These are phyloP conservation scores for Ceratocystis cubensis DNA, from an alignment of 2,329 filamentous ascomycete genomes.

Conservation along the genomic window DNA sequence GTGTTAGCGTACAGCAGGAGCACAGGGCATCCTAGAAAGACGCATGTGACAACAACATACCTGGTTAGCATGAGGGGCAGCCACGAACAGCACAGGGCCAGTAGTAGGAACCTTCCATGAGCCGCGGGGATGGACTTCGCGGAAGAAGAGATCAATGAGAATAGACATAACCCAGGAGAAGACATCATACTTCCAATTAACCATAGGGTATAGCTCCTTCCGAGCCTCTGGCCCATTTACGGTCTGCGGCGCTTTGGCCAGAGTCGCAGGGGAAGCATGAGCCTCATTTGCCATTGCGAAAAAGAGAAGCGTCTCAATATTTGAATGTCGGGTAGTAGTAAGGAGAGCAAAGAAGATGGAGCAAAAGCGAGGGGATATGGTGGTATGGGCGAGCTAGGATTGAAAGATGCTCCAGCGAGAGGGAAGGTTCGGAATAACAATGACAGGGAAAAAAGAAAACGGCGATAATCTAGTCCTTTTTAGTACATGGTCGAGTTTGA, in stretches of 20 bases:
- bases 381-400: neutral
- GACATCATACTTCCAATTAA: slow-evolving; percentile 62
- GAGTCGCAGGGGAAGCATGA: neutral
- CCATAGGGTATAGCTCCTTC: slow-evolving; percentile 56
- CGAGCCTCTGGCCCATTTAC: slow-evolving; percentile 4
- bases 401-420: neutral
- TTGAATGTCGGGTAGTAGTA: too few relatives aligned
- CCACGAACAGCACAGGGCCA: slow-evolving; percentile 88
- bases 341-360: too few relatives aligned
- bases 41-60: slow-evolving; percentile 34
- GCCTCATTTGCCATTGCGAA: neutral
- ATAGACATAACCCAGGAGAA: slow-evolving; percentile 69
- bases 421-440: neutral
- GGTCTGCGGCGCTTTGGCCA: neutral
- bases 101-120: slow-evolving; percentile 87
- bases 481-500: neutral
- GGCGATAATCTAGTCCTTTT: neutral
- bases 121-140: slow-evolving; percentile 87
- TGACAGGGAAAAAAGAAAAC: neutral
- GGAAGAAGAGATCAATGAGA: slow-evolving; percentile 91
- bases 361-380: neutral
- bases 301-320: too few relatives aligned
- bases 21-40: slow-evolving; percentile 6
- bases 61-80: slow-evolving; percentile 93
- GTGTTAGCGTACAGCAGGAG: neutral